Evolutionary conservation across 176 grass and related monocot species (phyloP).

Genomic region (Zizania latifolia): DNA sequence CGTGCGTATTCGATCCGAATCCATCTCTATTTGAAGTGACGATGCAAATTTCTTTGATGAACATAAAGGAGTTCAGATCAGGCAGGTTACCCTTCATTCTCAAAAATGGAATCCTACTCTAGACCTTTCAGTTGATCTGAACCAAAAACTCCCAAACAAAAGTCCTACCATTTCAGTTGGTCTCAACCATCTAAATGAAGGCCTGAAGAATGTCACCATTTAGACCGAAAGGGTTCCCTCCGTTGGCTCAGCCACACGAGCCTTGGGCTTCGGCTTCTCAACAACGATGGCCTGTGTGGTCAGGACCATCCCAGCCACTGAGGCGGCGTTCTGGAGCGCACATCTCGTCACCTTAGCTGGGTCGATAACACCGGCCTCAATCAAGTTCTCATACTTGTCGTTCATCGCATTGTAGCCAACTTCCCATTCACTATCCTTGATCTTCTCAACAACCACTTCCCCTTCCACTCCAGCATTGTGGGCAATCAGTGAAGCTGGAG

Average conservation of each 20-base stretch:
- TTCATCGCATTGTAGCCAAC: slow-evolving; percentile 54
- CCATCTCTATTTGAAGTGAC: too few species aligned
- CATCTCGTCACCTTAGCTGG: slow-evolving; percentile 62
- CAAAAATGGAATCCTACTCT: slow-evolving; percentile 37
- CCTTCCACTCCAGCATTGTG: slow-evolving; percentile 57
- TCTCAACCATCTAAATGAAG: slow-evolving; percentile 14
- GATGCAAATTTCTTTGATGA: slow-evolving; percentile 6
- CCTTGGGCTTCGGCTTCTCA: slow-evolving; percentile 50
- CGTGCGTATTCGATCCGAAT: too few species aligned
- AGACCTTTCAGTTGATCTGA: slow-evolving; percentile 3
- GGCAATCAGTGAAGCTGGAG: slow-evolving; percentile 50
- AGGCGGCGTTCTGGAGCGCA: slow-evolving; percentile 51
- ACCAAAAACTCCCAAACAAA: slow-evolving; percentile 11
- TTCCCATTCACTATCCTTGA: slow-evolving; percentile 44
- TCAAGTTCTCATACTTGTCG: slow-evolving; percentile 50
- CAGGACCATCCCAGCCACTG: slow-evolving; percentile 59
- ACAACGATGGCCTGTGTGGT: slow-evolving; percentile 63
- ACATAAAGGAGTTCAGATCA: slow-evolving; percentile 24
- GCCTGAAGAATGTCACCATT: not conserved
- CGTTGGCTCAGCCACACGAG: slow-evolving; percentile 1
- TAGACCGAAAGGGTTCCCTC: slow-evolving; percentile 31
- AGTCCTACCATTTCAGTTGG: slow-evolving; percentile 20
- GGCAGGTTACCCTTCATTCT: not conserved
- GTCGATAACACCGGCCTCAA: slow-evolving; percentile 49
- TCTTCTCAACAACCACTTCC: slow-evolving; percentile 62